Evolutionary conservation across 108 stramenopile species (phyloP).

Genomic region (Pseudonitzschia multiseries): DNA sequence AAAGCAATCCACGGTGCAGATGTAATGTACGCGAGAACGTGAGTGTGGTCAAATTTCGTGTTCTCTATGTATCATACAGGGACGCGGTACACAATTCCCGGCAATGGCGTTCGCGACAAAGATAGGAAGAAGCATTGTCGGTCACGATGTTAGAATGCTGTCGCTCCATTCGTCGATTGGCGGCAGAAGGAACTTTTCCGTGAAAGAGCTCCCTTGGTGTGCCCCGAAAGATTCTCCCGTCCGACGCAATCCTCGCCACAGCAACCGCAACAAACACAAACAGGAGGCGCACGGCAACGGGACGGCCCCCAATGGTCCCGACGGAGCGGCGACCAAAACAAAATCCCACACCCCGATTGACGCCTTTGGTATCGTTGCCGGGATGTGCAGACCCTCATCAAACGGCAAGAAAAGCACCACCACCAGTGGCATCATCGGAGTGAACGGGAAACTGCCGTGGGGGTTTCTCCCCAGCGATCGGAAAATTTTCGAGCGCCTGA

Average conservation of each 20-base stretch:
- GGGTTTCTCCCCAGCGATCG: conserved; percentile 55
- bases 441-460: conserved; percentile 78
- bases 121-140: neutral
- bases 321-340: too few relatives aligned
- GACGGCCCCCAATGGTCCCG: too few relatives aligned
- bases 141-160: neutral
- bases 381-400: conserved; percentile 27
- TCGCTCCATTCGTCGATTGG: neutral
- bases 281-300: too few relatives aligned
- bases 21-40: too few relatives aligned
- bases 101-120: neutral
- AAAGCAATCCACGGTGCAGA: too few relatives aligned
- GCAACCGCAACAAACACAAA: too few relatives aligned
- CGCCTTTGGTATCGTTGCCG: conserved; percentile 76
- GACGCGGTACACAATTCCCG: too few relatives aligned
- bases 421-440: conserved; percentile 64
- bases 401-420: conserved; percentile 8
- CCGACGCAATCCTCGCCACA: neutral
- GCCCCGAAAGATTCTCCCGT: conserved; percentile 27
- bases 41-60: too few relatives aligned
- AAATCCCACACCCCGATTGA: conserved; percentile 1
- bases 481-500: conserved; percentile 54
- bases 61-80: too few relatives aligned
- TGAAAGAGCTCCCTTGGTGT: conserved; percentile 48
- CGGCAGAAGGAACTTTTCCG: conserved; percentile 50